Percentiles rank a stretch among this genome's conserved stretches.
Conservation (phyloP, 805 yeast species). For the Ogataea pignaliae region DNA sequence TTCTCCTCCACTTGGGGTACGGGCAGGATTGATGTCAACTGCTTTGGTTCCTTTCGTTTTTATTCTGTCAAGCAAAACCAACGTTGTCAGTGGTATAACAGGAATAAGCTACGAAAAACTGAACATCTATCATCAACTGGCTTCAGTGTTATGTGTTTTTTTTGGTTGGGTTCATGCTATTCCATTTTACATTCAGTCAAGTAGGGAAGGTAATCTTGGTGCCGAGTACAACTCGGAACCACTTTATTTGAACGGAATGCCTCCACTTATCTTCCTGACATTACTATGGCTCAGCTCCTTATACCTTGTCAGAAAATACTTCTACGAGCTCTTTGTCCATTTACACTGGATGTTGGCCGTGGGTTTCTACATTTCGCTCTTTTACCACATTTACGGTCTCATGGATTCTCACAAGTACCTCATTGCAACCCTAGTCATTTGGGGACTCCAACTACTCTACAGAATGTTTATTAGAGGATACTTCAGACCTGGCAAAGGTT, state of each 20-base stretch:
- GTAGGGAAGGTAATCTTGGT: slow-evolving; percentile 44
- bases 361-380: slow-evolving; percentile 43
- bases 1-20: slow-evolving; percentile 51
- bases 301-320: slow-evolving; percentile 33
- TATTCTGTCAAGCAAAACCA: slow-evolving; percentile 49
- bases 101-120: slow-evolving; percentile 55
- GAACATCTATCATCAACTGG: slow-evolving; percentile 47
- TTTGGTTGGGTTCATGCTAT: slow-evolving; percentile 46
- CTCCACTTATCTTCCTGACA: slow-evolving; percentile 42
- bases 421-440: slow-evolving; percentile 48
- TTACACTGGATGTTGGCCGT: slow-evolving; percentile 50
- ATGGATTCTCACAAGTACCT: slow-evolving; percentile 39
- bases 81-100: slow-evolving; percentile 43
- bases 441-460: slow-evolving; percentile 46
- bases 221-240: slow-evolving; percentile 22
- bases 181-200: slow-evolving; percentile 43
- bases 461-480: slow-evolving; percentile 42
- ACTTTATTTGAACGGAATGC: slow-evolving; percentile 38
- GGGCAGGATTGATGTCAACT: slow-evolving; percentile 48
- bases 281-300: slow-evolving; percentile 41
- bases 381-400: slow-evolving; percentile 37
- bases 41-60: slow-evolving; percentile 49
- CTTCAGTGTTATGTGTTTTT: slow-evolving; percentile 37
- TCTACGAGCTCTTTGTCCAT: slow-evolving; percentile 47
- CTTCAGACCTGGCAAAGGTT: slow-evolving; percentile 38